phyloP scores from a whole-genome alignment of 495 filamentous ascomycete species.

The Neurospora pannonica region DNA sequence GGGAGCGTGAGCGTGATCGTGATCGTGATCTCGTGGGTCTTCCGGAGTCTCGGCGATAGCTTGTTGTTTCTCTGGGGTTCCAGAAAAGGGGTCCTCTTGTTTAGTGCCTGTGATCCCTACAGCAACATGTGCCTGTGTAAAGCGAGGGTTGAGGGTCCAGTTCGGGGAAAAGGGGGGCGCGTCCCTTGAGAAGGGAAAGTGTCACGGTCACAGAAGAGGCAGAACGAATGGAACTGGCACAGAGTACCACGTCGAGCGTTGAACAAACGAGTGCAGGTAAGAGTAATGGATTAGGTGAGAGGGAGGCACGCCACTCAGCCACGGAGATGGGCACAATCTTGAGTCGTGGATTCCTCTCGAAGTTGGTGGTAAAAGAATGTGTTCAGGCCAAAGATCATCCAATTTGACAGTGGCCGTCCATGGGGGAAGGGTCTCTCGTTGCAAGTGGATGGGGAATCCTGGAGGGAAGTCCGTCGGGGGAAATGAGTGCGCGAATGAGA shows the following conservation, averaged over 20 bases:
- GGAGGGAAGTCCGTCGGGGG: neutral
- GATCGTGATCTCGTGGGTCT: neutral
- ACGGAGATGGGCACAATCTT: neutral
- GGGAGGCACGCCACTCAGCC: neutral
- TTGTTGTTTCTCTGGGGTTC: neutral
- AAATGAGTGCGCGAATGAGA: neutral
- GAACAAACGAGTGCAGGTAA: neutral
- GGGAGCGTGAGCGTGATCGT: neutral
- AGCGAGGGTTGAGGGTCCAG: neutral
- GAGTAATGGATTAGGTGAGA: neutral
- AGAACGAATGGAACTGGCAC: conserved; percentile 55
- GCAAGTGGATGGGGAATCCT: neutral
- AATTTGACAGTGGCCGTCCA: neutral
- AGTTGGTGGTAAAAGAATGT: neutral
- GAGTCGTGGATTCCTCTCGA: neutral
- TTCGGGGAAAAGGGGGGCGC: neutral
- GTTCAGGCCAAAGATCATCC: neutral
- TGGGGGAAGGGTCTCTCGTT: neutral
- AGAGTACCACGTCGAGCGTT: conserved; percentile 34
- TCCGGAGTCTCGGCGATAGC: neutral
- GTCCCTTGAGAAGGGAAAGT: conserved; percentile 4
- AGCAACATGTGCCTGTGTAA: neutral
- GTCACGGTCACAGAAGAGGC: neutral
- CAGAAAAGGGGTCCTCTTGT: neutral
- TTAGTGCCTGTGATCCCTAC: neutral